A percentile compares a stretch with the other conserved stretches of the same genome.
Evolutionary conservation across 306 rosid species (phyloP).

Genomic region (Biancaea sappan): DNA sequence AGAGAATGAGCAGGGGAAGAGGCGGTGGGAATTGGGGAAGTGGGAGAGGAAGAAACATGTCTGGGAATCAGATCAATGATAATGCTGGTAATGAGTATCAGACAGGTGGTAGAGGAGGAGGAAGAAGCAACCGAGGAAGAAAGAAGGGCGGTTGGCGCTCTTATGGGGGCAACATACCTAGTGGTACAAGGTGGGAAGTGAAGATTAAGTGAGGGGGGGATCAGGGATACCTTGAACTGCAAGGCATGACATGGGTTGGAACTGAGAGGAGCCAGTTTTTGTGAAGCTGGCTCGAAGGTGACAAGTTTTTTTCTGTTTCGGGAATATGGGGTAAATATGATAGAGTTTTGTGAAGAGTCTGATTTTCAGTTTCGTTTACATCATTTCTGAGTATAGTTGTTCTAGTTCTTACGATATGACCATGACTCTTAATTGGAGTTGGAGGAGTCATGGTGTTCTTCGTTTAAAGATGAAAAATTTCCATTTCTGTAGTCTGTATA

Average conservation of each 20-base stretch:
- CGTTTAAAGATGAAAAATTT: neutral
- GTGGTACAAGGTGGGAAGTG: constrained; percentile 30
- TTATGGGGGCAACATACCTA: constrained; percentile 28
- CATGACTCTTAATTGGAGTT: neutral
- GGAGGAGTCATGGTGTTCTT: neutral
- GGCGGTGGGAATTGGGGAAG: constrained; percentile 43
- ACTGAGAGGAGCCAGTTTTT: constrained; percentile 40
- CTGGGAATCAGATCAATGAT: constrained; percentile 47
- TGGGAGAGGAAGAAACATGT: constrained; percentile 41
- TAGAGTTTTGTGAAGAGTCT: constrained; percentile 2
- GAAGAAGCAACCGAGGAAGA: constrained; percentile 54
- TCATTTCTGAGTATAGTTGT: neutral
- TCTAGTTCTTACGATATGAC: constrained; percentile 13
- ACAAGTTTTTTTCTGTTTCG: constrained; percentile 35
- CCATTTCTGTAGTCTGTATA: neutral
- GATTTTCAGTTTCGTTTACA: constrained; percentile 7
- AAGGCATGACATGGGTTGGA: constrained; percentile 29
- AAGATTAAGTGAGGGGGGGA: constrained; percentile 21
- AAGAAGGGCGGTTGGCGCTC: constrained; percentile 40
- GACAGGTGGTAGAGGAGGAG: constrained; percentile 49
- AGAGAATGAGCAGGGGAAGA: constrained; percentile 39
- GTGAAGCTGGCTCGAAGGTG: constrained; percentile 18
- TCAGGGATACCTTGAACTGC: constrained; percentile 18
- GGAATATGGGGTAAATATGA: constrained; percentile 14
- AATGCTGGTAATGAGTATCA: constrained; percentile 46